phyloP scores from a whole-genome alignment of 805 yeast genomes.

The Tetrapisispora phaffii region DNA sequence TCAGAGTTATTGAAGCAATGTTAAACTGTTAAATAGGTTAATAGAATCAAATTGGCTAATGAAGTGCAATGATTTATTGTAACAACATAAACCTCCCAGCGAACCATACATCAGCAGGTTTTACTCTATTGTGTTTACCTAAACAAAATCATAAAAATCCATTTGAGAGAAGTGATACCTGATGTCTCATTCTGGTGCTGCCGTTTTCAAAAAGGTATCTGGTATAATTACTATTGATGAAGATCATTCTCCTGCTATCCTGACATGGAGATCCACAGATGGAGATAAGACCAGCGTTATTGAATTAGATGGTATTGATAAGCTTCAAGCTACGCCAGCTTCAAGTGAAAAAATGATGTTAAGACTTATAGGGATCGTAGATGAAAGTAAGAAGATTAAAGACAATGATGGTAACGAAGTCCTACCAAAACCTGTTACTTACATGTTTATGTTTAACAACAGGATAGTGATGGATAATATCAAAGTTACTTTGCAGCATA shows the following conservation, averaged over 20 bases:
- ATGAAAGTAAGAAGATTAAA: no score
- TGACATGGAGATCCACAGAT: slow-evolving; percentile 45
- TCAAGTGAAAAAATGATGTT: slow-evolving; percentile 54
- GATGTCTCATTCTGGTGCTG: slow-evolving; percentile 43
- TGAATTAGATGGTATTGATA: slow-evolving; percentile 34
- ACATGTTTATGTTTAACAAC: no score
- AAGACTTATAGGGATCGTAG: no score
- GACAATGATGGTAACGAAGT: no score
- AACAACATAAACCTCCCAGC: no score
- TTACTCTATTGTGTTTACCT: background rate
- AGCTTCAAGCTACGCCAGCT: slow-evolving; percentile 62
- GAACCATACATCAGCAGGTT: no score
- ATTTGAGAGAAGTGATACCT: background rate
- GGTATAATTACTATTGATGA: slow-evolving; percentile 50
- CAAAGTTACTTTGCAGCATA: no score
- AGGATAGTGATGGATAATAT: no score
- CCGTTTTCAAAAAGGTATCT: slow-evolving; percentile 42
- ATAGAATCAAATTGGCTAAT: no score
- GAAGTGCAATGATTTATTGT: no score
- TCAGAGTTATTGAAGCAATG: background rate
- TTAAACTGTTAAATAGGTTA: no score
- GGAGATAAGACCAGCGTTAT: slow-evolving; percentile 40
- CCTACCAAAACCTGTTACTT: no score
- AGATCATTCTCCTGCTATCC: slow-evolving; percentile 44
- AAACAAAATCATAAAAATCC: background rate